phyloP scores from a whole-genome alignment of 768 basidiomycete genomes.

The Erythrobasidium yunnanense region DNA sequence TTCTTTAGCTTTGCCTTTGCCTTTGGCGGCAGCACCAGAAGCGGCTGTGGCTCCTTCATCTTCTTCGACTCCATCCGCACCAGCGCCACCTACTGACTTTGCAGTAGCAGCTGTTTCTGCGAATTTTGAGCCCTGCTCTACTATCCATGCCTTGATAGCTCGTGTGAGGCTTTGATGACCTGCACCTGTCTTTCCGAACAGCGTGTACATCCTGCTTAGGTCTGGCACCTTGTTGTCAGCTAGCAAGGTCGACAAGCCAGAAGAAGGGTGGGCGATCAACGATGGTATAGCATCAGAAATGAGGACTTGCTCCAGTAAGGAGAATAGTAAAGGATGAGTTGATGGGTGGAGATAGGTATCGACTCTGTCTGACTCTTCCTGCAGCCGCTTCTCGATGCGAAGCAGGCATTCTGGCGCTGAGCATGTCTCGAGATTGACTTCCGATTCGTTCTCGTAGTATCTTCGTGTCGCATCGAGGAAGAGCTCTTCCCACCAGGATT shows the following conservation, averaged over 20 bases:
- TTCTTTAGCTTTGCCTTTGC: conserved; percentile 50
- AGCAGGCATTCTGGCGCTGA: conserved; percentile 72
- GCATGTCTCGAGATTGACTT: conserved; percentile 57
- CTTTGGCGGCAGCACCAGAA: conserved; percentile 43
- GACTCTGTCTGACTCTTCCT: conserved; percentile 70
- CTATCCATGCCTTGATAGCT: conserved; percentile 56
- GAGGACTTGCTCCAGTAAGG: conserved; percentile 66
- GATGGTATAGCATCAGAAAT: conserved; percentile 64
- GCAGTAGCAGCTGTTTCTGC: conserved; percentile 18
- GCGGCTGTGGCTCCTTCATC: conserved; percentile 37
- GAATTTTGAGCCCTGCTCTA: conserved; percentile 23
- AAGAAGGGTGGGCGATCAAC: conserved; percentile 66
- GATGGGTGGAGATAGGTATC: conserved; percentile 73
- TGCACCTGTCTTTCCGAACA: conserved; percentile 57
- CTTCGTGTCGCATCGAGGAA: conserved; percentile 63
- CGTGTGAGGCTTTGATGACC: conserved; percentile 58
- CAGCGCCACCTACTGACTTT: no score
- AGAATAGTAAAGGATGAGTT: conserved; percentile 57
- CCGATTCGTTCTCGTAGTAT: conserved; percentile 70
- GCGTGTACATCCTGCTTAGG: conserved; percentile 62
- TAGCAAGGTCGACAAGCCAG: conserved; percentile 78
- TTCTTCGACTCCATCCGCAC: neutral
- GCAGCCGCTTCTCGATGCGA: conserved; percentile 68
- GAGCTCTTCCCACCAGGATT: conserved; percentile 68
- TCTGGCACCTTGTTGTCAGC: conserved; percentile 67